Conservation (phyloP, 140 eudicot species). For the Flaveria floridana region DNA sequence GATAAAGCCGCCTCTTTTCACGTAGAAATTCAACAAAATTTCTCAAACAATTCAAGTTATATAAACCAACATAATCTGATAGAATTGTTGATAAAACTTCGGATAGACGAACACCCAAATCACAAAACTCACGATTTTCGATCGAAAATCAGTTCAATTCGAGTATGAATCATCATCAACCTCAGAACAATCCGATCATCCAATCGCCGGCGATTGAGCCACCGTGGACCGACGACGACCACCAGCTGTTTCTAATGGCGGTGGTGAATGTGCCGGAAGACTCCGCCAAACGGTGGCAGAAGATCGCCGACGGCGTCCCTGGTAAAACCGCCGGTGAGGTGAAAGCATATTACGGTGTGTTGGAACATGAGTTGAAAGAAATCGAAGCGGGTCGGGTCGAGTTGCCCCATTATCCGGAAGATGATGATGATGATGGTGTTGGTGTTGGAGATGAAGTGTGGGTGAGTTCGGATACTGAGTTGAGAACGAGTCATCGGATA, state of each 20-base stretch:
- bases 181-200: background rate
- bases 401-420: conserved; percentile 42
- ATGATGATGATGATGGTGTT: background rate
- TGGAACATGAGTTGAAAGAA: conserved; percentile 42
- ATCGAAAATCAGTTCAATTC: background rate
- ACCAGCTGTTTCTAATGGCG: conserved; percentile 53
- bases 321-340: conserved; percentile 60
- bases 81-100: too few species aligned
- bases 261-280: conserved; percentile 40
- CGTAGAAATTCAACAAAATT: too few species aligned
- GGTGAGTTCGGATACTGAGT: conserved; percentile 30
- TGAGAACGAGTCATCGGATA: conserved; percentile 39
- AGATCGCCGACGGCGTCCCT: conserved; percentile 51
- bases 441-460: background rate
- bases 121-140: background rate
- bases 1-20: too few species aligned
- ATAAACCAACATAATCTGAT: too few species aligned
- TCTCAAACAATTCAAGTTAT: too few species aligned
- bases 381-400: conserved; percentile 50
- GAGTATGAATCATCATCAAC: background rate
- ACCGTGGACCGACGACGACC: conserved; percentile 48
- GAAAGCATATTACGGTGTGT: conserved; percentile 38
- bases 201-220: background rate
- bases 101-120: too few species aligned
- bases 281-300: conserved; percentile 44